Evolutionary conservation across 164 flowering plant species (phyloP), one percentile per base, ranked within the genome.

Genomic region (Vitis rotundifolia): DNA sequence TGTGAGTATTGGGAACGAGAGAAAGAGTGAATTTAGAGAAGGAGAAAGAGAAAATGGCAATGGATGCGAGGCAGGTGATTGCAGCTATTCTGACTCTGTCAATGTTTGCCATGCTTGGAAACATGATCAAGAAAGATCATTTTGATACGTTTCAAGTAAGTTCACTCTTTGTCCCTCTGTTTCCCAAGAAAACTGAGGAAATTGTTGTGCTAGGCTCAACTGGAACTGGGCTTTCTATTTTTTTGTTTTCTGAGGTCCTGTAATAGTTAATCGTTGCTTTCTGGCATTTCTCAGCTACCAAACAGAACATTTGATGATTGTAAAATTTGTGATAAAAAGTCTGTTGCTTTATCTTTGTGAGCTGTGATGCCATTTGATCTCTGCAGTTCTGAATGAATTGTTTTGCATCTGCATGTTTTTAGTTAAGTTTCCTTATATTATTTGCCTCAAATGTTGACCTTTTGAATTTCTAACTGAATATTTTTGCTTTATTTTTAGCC

Each of bases 51-150:
- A 62, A 18, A 18, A 59, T 48, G 56, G 49, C 57, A 14, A 16
- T 68, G 71, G 71, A 68, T 9, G 13, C 58, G 9, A 57, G 61
- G 70, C 70, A 68, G 16, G 60, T 49, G n/a, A 50, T 48, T 14
- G 70, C 70, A 2, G 70, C 63, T 44, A 28, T 68, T 59, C 61
- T 68, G 22, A 68, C 70, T 15, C 37, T 57, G 28, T 68, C 70
- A 10, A 68, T 68, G 70, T 68, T 68, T 18, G 53, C 58, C 9
- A 68, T 68, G 70, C 58, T 68, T 18, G 70, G 54, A 18, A 68
- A 68, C 70, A 68, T 68, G 70, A 31, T 68, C 26, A 68, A 68
- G 48, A 47, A 48, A n/a, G 70, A 68, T 37, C 51, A 68, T 68
- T 68, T 68, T 16, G 70, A 68, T 14, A 16, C 50, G 11, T 5